Base-by-base conservation (phyloP, 2,329 filamentous ascomycete genomes). In the Diaporthe sp. region DNA sequence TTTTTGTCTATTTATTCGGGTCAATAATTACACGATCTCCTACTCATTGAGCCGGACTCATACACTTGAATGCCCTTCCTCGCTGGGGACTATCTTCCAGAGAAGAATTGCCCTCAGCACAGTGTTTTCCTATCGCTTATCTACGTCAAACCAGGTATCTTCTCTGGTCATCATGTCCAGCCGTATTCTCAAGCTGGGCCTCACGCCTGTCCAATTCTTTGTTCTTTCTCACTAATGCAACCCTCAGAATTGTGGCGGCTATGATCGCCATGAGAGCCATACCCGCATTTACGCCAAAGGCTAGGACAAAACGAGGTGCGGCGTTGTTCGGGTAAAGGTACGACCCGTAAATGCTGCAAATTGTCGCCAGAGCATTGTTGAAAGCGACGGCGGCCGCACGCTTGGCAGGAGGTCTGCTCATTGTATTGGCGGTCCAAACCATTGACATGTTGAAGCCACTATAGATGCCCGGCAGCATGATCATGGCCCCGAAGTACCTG, bases 381-480 rank as follows among this genome's bases (percentile, higher is more conserved):
- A 80, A 78, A 1, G 78, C 77, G 2, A 79, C 73, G 0, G 78
- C 78, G 0, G 76, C 77, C 17, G 75, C 76, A 17, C 76, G 75
- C 75, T 79, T 80, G 12, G 75, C 74, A 3, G 75, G 60, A 2
- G 78, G 78, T 8, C 78, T 75, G 19, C 77, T 74, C 54, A 79
- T 78, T 3, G 79, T 79, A 55, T 78, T 79, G 0, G 78, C 74
- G 0, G 77, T 78, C 78, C 79, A 79, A 1, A 78, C 77, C 52
- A 79, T 78, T 1, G 77, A 72, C 75, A 80, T 79, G 45, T 79
- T 79, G 73, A 79, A 80, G 33, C 75, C 77, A 3, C 77, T 77
- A 22, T 79, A 80, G 0, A 79, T 77, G 0, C 79, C 78, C 0
- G 78, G 77, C 1, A 79, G 60, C 77, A 79, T 79, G 33, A 79